Evolutionary conservation across 2,329 filamentous ascomycete genomes (phyloP), one percentile per base, ranked within the genome.

Genomic region (Lachnellula hyalina): DNA sequence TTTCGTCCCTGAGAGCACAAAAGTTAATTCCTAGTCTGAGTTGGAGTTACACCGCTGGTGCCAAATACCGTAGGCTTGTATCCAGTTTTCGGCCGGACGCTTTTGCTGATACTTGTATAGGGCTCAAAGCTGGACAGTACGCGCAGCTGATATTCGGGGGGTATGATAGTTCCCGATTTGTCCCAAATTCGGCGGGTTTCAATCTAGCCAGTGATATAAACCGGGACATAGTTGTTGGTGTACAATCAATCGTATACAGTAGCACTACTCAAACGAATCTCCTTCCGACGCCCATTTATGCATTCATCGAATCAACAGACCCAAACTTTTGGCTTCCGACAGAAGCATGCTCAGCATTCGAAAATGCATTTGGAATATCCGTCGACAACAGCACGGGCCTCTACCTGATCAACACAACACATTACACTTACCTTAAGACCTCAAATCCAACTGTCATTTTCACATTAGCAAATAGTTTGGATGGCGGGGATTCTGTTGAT

Each of bases 11-110:
- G 4, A 70, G 69, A 58, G 65, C 68, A 6, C 60, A 71, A 17
- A 62, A 66, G 1, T 53, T 66, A 11, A 73, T 73, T 23, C 71
- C 72, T 11, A 73, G 72, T 51, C 49, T 73, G 15, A 73, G 70
- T 54, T 74, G 72, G 72, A 73, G 71, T 52, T 90, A 85, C 68
- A 90, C 87, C 5, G 86, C 87, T 40, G 87, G 87, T 12, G 85
- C 85, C 19, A 78, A 79, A 57, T 90, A 90, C 65, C 70, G 72
- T 71, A 62, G 60, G 67, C 5, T 42, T 34, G 28, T 32, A 5
- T 14, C 7, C 23, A 4, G 3, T 28, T 35, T 32, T 4, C 2
- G 17, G 5, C 14, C 35, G n/a, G 28, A 55, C 12, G 35, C 32
- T 8, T 45, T 53, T 7, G 49, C 46, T 28, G 14, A 44, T 36